These are phyloP conservation scores for Collybia nuda DNA, from an alignment of 768 basidiomycete genomes.

Conservation along the genomic window DNA sequence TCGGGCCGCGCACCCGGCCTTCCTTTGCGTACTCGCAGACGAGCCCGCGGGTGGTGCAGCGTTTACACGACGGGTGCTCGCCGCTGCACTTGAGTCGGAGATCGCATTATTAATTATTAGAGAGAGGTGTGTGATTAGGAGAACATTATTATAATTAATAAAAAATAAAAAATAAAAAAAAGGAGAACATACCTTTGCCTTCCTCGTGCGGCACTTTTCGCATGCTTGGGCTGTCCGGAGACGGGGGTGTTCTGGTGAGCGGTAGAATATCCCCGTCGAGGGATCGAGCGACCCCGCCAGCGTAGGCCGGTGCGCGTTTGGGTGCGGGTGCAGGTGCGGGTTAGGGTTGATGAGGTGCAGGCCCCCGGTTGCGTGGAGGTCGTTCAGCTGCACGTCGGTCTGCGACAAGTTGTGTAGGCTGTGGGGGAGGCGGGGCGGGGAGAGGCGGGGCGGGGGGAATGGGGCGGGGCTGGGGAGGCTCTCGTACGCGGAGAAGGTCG, in stretches of 20 bases:
- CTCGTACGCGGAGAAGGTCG: too few species aligned
- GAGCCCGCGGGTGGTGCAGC: conserved; percentile 59
- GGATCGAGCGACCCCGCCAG: conserved; percentile 66
- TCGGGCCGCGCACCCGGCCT: conserved; percentile 61
- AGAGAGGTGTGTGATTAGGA: too few species aligned
- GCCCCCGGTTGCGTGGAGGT: too few species aligned
- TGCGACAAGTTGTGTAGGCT: neutral
- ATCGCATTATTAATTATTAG: conserved; percentile 1
- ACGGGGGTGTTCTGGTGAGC: conserved; percentile 61
- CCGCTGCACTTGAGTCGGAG: conserved; percentile 58
- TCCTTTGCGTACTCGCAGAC: conserved; percentile 69
- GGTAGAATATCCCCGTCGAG: conserved; percentile 64
- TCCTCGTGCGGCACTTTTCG: conserved; percentile 70
- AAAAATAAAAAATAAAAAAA: conserved; percentile 2
- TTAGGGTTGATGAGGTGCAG: too few species aligned
- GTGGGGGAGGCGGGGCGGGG: too few species aligned
- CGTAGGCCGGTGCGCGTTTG: conserved; percentile 13
- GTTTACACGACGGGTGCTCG: conserved; percentile 66
- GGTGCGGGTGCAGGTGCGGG: neutral
- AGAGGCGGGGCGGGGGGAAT: too few species aligned
- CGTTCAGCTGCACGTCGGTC: neutral
- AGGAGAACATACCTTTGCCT: conserved; percentile 58
- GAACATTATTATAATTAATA: too few species aligned
- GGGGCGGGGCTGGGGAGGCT: too few species aligned
- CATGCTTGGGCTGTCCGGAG: conserved; percentile 74